phyloP scores from a whole-genome alignment of 805 yeast species.

The Yamadazyma kitorensis region DNA sequence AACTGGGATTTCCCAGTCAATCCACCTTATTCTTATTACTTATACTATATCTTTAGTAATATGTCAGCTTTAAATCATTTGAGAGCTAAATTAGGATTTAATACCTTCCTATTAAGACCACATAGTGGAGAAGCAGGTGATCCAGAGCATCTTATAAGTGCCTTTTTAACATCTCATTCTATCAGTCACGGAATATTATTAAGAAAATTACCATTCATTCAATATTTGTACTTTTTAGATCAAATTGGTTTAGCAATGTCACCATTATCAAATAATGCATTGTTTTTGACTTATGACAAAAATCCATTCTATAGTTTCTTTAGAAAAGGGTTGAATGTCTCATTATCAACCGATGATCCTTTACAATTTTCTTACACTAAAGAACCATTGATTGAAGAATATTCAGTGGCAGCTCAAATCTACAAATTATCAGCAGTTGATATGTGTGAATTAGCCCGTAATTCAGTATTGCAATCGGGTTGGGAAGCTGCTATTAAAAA shows the following conservation, averaged over 20 bases:
- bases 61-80: slow-evolving; percentile 82
- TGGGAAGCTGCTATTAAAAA: slow-evolving; percentile 82
- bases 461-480: slow-evolving; percentile 92
- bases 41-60: slow-evolving; percentile 86
- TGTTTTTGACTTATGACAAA: slow-evolving; percentile 93
- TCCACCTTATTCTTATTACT: slow-evolving; percentile 97
- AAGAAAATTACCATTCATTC: slow-evolving; percentile 93
- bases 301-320: slow-evolving; percentile 92
- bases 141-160: slow-evolving; percentile 91
- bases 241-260: slow-evolving; percentile 99
- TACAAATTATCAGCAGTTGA: slow-evolving; percentile 92
- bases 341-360: slow-evolving; percentile 96
- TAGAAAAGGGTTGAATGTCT: slow-evolving; percentile 90
- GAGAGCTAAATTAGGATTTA: slow-evolving; percentile 71
- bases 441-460: slow-evolving; percentile 94
- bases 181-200: slow-evolving; percentile 93
- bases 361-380: slow-evolving; percentile 94
- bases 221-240: slow-evolving; percentile 87
- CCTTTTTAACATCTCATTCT: slow-evolving; percentile 85
- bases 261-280: slow-evolving; percentile 93
- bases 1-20: slow-evolving; percentile 75
- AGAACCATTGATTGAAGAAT: slow-evolving; percentile 96
- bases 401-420: slow-evolving; percentile 97
- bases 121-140: slow-evolving; percentile 99
- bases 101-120: slow-evolving; percentile 92